These are phyloP conservation scores for Podospora pseudoanserina DNA, from an alignment of 495 filamentous ascomycete genomes.

Conservation along the genomic window DNA sequence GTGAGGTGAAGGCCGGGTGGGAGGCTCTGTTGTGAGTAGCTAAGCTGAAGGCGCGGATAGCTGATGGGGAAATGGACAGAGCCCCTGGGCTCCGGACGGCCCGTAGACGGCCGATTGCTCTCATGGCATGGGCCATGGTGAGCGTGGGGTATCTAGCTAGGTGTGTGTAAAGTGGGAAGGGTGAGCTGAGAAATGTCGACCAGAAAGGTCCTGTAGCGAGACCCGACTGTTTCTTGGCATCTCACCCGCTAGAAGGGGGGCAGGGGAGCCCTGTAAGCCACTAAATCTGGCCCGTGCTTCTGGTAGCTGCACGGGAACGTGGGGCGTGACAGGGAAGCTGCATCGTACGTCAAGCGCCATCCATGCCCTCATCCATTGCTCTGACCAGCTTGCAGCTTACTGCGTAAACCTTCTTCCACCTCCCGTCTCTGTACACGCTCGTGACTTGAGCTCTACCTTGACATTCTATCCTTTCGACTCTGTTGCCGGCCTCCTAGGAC, in stretches of 20 bases:
- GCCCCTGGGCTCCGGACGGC: not conserved
- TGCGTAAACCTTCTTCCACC: not conserved
- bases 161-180: not conserved
- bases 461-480: not conserved
- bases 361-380: constrained; percentile 1
- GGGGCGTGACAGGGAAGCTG: constrained; percentile 4
- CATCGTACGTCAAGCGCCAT: constrained; percentile 3
- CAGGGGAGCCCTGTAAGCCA: not conserved
- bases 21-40: not conserved
- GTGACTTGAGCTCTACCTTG: not conserved
- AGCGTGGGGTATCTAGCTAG: not conserved
- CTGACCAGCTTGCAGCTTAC: constrained; percentile 13
- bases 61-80: not conserved
- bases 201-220: not conserved
- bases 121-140: constrained; percentile 6
- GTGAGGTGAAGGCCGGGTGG: constrained; percentile 1
- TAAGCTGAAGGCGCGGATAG: not conserved
- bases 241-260: not conserved
- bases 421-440: not conserved
- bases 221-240: constrained; percentile 3
- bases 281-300: constrained; percentile 6
- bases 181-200: not conserved
- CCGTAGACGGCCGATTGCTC: constrained; percentile 1
- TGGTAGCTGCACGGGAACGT: not conserved
- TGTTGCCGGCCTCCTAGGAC: not conserved